phyloP scores from a whole-genome alignment of 1,139 yeast species.

The Yamadazyma songkhlaensis region DNA sequence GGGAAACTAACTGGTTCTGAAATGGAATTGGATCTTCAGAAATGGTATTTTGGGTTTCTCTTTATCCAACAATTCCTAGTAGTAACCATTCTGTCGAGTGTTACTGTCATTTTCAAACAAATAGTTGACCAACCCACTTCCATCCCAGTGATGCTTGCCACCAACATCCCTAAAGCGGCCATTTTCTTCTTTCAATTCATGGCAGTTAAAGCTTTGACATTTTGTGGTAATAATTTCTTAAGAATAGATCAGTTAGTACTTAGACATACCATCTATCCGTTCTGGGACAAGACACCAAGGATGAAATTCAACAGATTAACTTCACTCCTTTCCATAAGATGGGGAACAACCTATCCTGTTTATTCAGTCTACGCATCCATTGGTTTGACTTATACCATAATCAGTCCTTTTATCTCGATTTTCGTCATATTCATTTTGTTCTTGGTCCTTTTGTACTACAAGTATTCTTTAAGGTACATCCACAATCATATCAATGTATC shows the following conservation, averaged over 20 bases:
- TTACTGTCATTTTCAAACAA: conserved; percentile 63
- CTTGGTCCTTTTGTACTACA: conserved; percentile 61
- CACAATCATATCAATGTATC: conserved; percentile 47
- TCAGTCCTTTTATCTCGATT: conserved; percentile 73
- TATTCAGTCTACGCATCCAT: conserved; percentile 76
- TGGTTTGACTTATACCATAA: conserved; percentile 70
- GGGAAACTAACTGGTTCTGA: conserved; percentile 56
- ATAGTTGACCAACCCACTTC: conserved; percentile 69
- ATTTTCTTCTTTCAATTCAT: conserved; percentile 77
- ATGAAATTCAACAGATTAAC: conserved; percentile 47
- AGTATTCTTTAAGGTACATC: conserved; percentile 61
- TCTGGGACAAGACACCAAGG: conserved; percentile 58
- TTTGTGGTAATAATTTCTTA: conserved; percentile 66
- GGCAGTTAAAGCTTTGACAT: conserved; percentile 67
- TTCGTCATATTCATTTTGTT: conserved; percentile 59
- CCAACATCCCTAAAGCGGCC: conserved; percentile 77
- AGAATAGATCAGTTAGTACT: conserved; percentile 49
- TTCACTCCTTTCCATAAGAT: conserved; percentile 44
- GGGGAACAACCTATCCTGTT: conserved; percentile 80
- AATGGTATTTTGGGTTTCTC: conserved; percentile 66
- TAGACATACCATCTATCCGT: conserved; percentile 33
- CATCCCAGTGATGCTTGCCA: conserved; percentile 67
- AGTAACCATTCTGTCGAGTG: conserved; percentile 80
- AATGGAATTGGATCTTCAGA: conserved; percentile 58
- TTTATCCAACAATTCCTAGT: conserved; percentile 82